A percentile compares a stretch with the other conserved stretches of the same genome.
These are phyloP conservation scores for Pseudoscleropodium purum DNA, from an alignment of 225 moss, liverwort and hornwort species.

Conservation along the genomic window DNA sequence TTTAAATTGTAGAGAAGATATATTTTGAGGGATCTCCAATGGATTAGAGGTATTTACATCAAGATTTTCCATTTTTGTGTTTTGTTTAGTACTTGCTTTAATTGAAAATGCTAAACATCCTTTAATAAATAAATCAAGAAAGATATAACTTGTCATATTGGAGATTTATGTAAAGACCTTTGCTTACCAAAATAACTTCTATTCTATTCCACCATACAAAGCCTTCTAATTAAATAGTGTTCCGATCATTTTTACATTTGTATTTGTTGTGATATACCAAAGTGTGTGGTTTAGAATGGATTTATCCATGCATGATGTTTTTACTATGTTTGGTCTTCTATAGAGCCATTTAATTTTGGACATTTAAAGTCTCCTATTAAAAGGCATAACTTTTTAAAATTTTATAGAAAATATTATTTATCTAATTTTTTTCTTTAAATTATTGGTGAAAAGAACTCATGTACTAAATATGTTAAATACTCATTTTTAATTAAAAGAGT, in stretches of 20 bases:
- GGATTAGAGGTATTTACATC: accelerated
- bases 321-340: not conserved
- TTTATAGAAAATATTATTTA: not conserved
- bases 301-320: not conserved
- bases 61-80: too few species aligned
- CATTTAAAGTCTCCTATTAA: not conserved
- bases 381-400: not conserved
- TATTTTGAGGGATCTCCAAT: not conserved
- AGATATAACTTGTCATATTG: not conserved
- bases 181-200: not conserved
- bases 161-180: not conserved
- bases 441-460: not conserved
- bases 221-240: not conserved
- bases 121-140: not conserved
- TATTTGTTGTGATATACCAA: too few species aligned
- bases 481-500: not conserved
- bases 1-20: not conserved
- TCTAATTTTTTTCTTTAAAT: too few species aligned
- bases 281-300: too few species aligned
- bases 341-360: accelerated
- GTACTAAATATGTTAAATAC: too few species aligned
- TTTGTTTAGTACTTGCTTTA: too few species aligned
- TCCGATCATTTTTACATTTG: too few species aligned
- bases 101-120: too few species aligned
- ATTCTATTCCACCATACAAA: not conserved